phyloP scores from a whole-genome alignment of 139 green algal genomes.

The Chlamydomonas sphaeroides region DNA sequence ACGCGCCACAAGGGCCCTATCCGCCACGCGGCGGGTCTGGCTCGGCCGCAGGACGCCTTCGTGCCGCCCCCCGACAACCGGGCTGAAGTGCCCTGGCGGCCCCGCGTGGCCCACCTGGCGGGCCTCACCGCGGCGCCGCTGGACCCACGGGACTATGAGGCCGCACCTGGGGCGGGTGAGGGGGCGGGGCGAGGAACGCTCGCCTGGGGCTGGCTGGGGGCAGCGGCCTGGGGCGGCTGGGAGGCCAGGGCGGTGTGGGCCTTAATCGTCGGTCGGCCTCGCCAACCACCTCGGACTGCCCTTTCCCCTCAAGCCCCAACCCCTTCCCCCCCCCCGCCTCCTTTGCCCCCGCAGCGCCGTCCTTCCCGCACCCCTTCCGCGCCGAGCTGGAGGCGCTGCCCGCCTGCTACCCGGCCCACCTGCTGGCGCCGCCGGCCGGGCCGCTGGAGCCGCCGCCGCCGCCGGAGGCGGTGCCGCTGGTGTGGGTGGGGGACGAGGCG shows the following conservation, averaged over 20 bases:
- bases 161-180: background rate
- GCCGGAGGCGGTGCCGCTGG: slow-evolving; percentile 36
- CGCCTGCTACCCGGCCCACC: slow-evolving; percentile 40
- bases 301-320: no score
- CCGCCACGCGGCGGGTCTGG: slow-evolving; percentile 32
- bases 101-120: slow-evolving; percentile 40
- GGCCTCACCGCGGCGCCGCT: slow-evolving; percentile 19
- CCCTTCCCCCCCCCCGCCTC: background rate
- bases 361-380: slow-evolving; percentile 70
- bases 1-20: background rate
- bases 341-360: background rate
- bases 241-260: no score
- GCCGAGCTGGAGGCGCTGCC: slow-evolving; percentile 59
- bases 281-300: no score
- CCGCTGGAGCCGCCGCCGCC: background rate
- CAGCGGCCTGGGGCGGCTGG: no score
- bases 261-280: no score
- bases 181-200: background rate
- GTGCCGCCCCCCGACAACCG: slow-evolving; percentile 68
- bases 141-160: background rate
- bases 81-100: slow-evolving; percentile 59
- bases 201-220: no score
- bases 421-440: slow-evolving; percentile 25
- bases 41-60: slow-evolving; percentile 73
- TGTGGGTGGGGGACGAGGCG: background rate